Percentiles rank a stretch among this genome's conserved stretches.
phyloP scores from a whole-genome alignment of 768 basidiomycete species.

The Boletus subcaerulescens region DNA sequence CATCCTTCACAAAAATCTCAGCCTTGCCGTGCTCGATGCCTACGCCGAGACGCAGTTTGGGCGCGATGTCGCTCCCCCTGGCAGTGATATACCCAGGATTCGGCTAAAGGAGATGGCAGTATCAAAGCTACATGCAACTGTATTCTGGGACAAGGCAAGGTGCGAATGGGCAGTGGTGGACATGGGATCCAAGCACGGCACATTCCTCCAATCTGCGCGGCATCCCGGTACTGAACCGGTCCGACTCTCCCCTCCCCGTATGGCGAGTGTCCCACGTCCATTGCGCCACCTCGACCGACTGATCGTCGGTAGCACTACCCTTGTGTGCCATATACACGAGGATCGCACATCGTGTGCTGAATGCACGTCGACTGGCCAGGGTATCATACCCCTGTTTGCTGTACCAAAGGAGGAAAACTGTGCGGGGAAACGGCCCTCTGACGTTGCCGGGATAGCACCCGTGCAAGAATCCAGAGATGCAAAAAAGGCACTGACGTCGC shows the following conservation, averaged over 20 bases:
- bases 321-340: slow-evolving; percentile 67
- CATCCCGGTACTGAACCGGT: slow-evolving; percentile 29
- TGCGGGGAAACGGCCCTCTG: slow-evolving; percentile 23
- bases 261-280: slow-evolving; percentile 64
- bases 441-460: slow-evolving; percentile 7
- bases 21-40: slow-evolving; percentile 61
- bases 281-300: slow-evolving; percentile 64
- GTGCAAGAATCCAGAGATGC: slow-evolving; percentile 41
- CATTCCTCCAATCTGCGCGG: slow-evolving; percentile 46
- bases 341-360: slow-evolving; percentile 57
- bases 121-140: slow-evolving; percentile 75
- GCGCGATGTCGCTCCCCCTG: slow-evolving; percentile 56
- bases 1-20: slow-evolving; percentile 49
- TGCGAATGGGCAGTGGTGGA: slow-evolving; percentile 74
- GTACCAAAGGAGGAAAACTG: slow-evolving; percentile 14
- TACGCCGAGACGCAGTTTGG: slow-evolving; percentile 71
- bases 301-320: slow-evolving; percentile 67
- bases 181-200: slow-evolving; percentile 85
- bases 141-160: slow-evolving; percentile 62
- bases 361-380: slow-evolving; percentile 50
- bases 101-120: slow-evolving; percentile 83
- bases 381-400: slow-evolving; percentile 58
- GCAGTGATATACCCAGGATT: slow-evolving; percentile 55
- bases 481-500: slow-evolving; percentile 61
- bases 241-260: slow-evolving; percentile 62